Conservation (phyloP, 1,284 basidiomycete species). For the Dichomitus squalens region DNA sequence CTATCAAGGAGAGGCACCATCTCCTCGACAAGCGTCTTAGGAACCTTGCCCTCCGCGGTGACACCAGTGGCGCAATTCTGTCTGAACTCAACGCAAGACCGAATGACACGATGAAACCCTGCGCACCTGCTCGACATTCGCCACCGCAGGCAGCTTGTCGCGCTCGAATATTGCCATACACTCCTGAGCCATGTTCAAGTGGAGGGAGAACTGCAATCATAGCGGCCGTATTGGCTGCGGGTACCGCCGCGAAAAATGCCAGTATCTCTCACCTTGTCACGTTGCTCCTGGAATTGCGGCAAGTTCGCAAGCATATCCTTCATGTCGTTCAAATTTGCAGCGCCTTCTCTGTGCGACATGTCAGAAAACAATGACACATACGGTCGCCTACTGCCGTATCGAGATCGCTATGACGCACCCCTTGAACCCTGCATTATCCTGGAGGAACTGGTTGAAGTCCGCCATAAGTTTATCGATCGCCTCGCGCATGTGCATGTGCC, state of each 20-base stretch:
- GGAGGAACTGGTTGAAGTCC: conserved; percentile 93
- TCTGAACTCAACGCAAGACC: neutral
- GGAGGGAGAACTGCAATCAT: conserved; percentile 81
- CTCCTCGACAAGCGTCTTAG: conserved; percentile 94
- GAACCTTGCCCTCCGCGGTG: conserved; percentile 87
- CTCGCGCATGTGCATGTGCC: conserved; percentile 98
- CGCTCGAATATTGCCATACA: conserved; percentile 95
- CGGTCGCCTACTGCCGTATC: neutral
- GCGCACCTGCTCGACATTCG: conserved; percentile 89
- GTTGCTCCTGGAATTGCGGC: conserved; percentile 94
- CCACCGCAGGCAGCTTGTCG: conserved; percentile 84
- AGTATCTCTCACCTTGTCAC: conserved; percentile 77
- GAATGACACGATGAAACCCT: neutral
- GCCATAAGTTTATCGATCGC: conserved; percentile 95
- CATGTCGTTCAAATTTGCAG: conserved; percentile 93
- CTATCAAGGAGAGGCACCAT: conserved; percentile 97
- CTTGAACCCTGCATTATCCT: conserved; percentile 92
- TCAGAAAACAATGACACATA: neutral
- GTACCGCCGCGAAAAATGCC: neutral
- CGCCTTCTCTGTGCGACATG: conserved; percentile 58
- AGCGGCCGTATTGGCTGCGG: too few species aligned
- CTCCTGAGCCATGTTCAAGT: conserved; percentile 96
- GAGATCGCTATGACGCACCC: conserved; percentile 50
- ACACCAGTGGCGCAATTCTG: conserved; percentile 91
- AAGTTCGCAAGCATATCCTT: conserved; percentile 98